Evolutionary conservation across 257 asterid genomes (phyloP).

Genomic region (Solanum pennellii): DNA sequence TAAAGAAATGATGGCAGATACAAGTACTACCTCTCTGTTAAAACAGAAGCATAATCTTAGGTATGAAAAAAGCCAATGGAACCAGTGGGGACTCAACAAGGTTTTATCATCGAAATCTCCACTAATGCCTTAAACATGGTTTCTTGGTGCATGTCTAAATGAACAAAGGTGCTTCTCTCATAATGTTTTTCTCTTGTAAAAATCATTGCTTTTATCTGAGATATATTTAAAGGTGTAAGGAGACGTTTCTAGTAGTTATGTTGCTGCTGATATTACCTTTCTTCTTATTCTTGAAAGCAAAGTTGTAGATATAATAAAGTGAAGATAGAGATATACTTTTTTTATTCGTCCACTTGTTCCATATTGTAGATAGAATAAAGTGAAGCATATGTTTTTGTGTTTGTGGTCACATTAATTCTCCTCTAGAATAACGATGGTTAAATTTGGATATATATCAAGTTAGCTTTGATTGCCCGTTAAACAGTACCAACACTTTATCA

Average conservation of each 20-base stretch:
- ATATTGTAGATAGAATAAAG: background rate
- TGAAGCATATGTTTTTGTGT: constrained; percentile 51
- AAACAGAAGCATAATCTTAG: background rate
- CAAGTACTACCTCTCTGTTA: background rate
- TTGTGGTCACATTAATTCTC: constrained; percentile 36
- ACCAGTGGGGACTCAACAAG: background rate
- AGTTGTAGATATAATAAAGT: background rate
- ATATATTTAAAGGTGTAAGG: background rate
- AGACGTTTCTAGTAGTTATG: background rate
- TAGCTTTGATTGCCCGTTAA: constrained; percentile 38
- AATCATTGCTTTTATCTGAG: background rate
- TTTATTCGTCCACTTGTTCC: background rate
- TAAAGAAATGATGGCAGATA: background rate
- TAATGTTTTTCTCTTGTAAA: background rate
- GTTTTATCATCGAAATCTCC: background rate
- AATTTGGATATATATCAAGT: constrained; percentile 33
- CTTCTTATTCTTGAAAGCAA: background rate
- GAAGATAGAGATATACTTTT: background rate
- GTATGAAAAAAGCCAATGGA: background rate
- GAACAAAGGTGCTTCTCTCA: background rate
- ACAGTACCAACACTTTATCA: background rate
- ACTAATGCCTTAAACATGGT: background rate
- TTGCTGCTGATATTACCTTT: background rate
- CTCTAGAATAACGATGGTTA: constrained; percentile 58
- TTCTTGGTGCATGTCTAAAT: background rate